Evolutionary conservation across 2,329 filamentous ascomycete genomes (phyloP).

Genomic region (Trichoderma aggressivum): DNA sequence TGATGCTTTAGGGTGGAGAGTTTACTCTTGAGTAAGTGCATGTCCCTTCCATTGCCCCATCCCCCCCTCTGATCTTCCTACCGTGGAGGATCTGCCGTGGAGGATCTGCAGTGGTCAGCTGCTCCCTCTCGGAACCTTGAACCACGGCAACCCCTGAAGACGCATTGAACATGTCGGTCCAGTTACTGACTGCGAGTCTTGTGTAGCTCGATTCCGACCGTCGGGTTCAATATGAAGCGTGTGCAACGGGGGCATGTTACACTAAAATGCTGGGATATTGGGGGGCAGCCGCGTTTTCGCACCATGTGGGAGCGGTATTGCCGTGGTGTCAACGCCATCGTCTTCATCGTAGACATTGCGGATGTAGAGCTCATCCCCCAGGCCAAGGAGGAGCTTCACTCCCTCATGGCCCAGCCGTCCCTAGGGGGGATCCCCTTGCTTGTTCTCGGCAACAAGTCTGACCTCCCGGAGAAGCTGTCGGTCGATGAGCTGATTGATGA

Average conservation of each 20-base stretch:
- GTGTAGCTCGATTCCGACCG: constrained; percentile 90
- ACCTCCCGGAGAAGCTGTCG: constrained; percentile 83
- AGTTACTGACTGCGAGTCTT: constrained; percentile 39
- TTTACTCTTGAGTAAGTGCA: constrained; percentile 92
- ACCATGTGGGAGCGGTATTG: constrained; percentile 99
- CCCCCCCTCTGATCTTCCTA: background rate
- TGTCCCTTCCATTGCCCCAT: constrained; percentile 21
- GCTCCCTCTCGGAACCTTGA: background rate
- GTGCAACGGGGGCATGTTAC: constrained; percentile 98
- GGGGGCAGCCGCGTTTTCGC: constrained; percentile 92
- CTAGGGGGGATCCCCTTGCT: constrained; percentile 88
- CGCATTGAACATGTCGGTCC: background rate
- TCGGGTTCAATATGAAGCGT: constrained; percentile 98
- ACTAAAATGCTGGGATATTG: constrained; percentile 98
- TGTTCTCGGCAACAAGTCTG: constrained; percentile 95
- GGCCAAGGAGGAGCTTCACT: constrained; percentile 88
- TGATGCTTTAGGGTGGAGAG: constrained; percentile 74
- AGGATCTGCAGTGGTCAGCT: background rate
- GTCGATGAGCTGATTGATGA: constrained; percentile 95
- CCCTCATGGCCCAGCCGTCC: constrained; percentile 78
- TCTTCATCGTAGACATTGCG: constrained; percentile 97
- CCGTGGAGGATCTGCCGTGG: background rate
- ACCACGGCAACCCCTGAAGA: background rate
- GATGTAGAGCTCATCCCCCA: constrained; percentile 76
- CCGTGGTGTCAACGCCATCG: constrained; percentile 93